These are phyloP conservation scores for Fusarium musae DNA, from an alignment of 2,329 filamentous ascomycete genomes.

Conservation along the genomic window DNA sequence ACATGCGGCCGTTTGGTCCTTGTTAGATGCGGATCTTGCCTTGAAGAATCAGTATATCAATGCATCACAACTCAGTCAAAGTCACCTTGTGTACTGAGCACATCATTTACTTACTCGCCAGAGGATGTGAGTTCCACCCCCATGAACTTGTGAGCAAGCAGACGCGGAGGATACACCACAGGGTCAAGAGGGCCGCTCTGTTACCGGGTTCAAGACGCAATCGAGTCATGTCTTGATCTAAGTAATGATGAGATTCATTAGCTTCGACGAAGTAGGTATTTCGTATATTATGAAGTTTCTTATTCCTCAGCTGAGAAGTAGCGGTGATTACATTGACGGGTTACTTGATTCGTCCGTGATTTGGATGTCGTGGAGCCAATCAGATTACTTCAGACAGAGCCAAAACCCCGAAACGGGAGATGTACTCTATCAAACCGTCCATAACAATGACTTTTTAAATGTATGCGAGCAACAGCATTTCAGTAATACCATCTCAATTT, in stretches of 20 bases:
- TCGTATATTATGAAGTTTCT: not conserved
- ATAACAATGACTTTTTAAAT: no score
- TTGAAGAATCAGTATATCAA: not conserved
- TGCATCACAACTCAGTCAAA: not conserved
- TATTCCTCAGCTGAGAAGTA: not conserved
- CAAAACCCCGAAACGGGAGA: not conserved
- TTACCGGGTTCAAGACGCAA: not conserved
- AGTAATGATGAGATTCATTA: not conserved
- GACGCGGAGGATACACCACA: not conserved
- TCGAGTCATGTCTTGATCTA: not conserved
- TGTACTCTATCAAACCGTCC: no score
- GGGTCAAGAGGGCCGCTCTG: not conserved
- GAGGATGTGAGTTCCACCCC: not conserved
- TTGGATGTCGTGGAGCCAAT: not conserved
- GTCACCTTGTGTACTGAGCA: not conserved
- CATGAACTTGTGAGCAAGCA: not conserved
- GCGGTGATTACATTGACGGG: conserved; percentile 13
- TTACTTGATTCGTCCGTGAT: conserved; percentile 20
- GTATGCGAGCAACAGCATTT: no score
- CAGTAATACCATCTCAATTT: no score
- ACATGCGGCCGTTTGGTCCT: not conserved
- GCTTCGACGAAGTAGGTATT: not conserved
- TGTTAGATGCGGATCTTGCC: not conserved
- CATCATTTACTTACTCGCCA: not conserved
- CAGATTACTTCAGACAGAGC: not conserved